phyloP scores from a whole-genome alignment of 2,329 filamentous ascomycete species.

The Penicillium psychrosexuale region DNA sequence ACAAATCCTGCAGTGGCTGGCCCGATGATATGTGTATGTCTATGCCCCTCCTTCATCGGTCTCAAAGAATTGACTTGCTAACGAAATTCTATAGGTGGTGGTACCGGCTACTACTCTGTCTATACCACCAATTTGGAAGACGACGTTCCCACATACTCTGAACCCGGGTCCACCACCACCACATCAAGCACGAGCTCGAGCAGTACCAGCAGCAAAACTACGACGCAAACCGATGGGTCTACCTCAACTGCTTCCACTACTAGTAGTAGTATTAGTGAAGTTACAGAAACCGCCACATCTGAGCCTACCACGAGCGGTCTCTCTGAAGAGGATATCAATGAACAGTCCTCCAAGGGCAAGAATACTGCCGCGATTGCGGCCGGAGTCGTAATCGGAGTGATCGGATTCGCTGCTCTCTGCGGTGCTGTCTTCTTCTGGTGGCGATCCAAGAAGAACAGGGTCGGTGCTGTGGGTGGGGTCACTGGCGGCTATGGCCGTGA shows the following conservation, averaged over 20 bases:
- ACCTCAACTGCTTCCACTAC: slow-evolving; percentile 22
- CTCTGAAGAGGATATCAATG: not conserved
- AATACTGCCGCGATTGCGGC: slow-evolving; percentile 82
- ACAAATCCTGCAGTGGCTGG: slow-evolving; percentile 63
- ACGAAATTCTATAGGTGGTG: slow-evolving; percentile 51
- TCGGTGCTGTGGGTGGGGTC: slow-evolving; percentile 79
- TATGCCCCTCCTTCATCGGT: not conserved
- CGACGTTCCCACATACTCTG: slow-evolving; percentile 35
- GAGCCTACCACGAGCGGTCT: slow-evolving; percentile 13
- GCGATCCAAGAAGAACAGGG: slow-evolving; percentile 69
- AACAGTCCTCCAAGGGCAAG: slow-evolving; percentile 43
- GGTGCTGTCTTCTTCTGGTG: slow-evolving; percentile 72
- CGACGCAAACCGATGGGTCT: slow-evolving; percentile 8
- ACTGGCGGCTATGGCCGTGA: slow-evolving; percentile 71
- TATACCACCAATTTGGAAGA: slow-evolving; percentile 50
- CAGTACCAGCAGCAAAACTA: slow-evolving; percentile 7
- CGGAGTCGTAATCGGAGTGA: slow-evolving; percentile 79
- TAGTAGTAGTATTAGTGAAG: slow-evolving; percentile 24
- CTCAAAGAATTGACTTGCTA: slow-evolving; percentile 22
- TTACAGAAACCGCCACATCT: slow-evolving; percentile 38
- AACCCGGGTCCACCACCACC: slow-evolving; percentile 20
- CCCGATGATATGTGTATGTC: slow-evolving; percentile 61
- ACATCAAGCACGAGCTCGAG: slow-evolving; percentile 3
- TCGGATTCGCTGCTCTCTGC: slow-evolving; percentile 63
- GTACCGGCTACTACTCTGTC: slow-evolving; percentile 51